A percentile compares a stretch with the other conserved stretches of the same genome.
phyloP scores from a whole-genome alignment of 257 asterid species.

The Sherardia arvensis region DNA sequence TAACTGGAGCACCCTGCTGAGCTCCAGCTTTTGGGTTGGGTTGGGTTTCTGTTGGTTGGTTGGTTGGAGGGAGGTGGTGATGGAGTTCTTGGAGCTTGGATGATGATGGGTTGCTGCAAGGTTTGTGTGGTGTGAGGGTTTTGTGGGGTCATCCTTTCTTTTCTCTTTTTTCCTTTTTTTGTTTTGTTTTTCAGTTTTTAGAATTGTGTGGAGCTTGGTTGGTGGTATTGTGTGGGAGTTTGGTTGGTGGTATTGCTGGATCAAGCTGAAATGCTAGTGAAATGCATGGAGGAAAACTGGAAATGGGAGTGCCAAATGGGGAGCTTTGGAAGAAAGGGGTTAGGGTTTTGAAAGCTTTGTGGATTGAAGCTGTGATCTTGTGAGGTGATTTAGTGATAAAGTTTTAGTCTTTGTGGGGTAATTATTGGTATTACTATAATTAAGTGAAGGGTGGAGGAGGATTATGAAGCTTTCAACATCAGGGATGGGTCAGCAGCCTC shows the following conservation, averaged over 20 bases:
- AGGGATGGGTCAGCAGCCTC: constrained; percentile 49
- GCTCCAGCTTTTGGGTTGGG: constrained; percentile 15
- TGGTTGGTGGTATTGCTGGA: constrained; percentile 11
- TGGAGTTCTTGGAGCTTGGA: constrained; percentile 25
- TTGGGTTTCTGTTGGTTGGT: background rate
- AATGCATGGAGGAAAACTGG: constrained; percentile 17
- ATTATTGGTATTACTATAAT: constrained; percentile 10
- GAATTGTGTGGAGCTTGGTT: constrained; percentile 1
- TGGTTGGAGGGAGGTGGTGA: constrained; percentile 11
- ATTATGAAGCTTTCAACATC: constrained; percentile 55
- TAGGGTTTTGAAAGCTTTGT: constrained; percentile 21
- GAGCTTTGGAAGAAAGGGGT: constrained; percentile 11
- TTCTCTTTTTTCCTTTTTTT: background rate
- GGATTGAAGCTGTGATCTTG: constrained; percentile 15
- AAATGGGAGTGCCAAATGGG: constrained; percentile 16
- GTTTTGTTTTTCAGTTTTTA: background rate
- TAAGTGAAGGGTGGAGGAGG: constrained; percentile 18
- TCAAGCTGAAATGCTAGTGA: constrained; percentile 13
- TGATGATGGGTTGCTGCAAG: constrained; percentile 18
- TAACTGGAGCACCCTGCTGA: constrained; percentile 18
- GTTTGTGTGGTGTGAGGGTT: constrained; percentile 3
- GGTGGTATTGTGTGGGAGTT: background rate
- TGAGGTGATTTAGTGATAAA: constrained; percentile 16
- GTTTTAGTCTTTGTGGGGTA: constrained; percentile 8
- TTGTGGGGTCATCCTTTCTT: background rate